Percentiles rank a stretch among this genome's conserved stretches.
Evolutionary conservation across 495 filamentous ascomycete species (phyloP).

Genomic region (Neurospora hispaniola): DNA sequence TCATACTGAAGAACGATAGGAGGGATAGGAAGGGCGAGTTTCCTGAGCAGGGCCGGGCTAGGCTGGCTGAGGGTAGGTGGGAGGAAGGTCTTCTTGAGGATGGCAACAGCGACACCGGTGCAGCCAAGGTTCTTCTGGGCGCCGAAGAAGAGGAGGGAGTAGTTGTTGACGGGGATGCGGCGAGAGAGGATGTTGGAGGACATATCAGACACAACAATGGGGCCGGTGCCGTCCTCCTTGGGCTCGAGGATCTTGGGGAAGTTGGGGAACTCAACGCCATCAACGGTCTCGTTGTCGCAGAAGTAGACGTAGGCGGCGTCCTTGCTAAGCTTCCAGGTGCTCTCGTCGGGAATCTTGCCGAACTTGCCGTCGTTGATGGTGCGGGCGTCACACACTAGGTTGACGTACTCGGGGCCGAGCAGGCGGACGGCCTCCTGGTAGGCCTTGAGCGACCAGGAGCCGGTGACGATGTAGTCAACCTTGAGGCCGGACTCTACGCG

Average conservation of each 20-base stretch:
- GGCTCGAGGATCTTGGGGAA: slow-evolving; percentile 58
- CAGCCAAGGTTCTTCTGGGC: slow-evolving; percentile 88
- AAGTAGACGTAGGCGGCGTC: slow-evolving; percentile 75
- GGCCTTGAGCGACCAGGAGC: slow-evolving; percentile 85
- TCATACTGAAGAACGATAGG: slow-evolving; percentile 73
- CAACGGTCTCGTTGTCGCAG: slow-evolving; percentile 91
- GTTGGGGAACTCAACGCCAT: slow-evolving; percentile 83
- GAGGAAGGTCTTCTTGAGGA: slow-evolving; percentile 68
- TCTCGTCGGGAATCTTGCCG: slow-evolving; percentile 66
- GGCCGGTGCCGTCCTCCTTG: slow-evolving; percentile 43
- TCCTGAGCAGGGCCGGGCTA: slow-evolving; percentile 52
- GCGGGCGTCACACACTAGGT: slow-evolving; percentile 63
- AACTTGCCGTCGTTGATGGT: slow-evolving; percentile 74
- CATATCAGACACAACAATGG: slow-evolving; percentile 76
- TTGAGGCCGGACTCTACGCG: slow-evolving; percentile 58
- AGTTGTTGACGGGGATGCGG: slow-evolving; percentile 58
- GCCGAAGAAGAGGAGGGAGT: slow-evolving; percentile 66
- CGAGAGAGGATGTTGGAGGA: slow-evolving; percentile 64
- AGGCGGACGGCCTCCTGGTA: slow-evolving; percentile 71
- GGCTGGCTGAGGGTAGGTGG: slow-evolving; percentile 49
- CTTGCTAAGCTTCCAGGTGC: slow-evolving; percentile 64
- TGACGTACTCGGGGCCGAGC: slow-evolving; percentile 66
- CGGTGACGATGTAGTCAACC: slow-evolving; percentile 85
- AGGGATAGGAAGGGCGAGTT: slow-evolving; percentile 65
- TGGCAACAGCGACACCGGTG: slow-evolving; percentile 74